Percentiles rank a stretch among this genome's conserved stretches.
phyloP scores from a whole-genome alignment of 257 asterid genomes.

The Nicotiana undulata region DNA sequence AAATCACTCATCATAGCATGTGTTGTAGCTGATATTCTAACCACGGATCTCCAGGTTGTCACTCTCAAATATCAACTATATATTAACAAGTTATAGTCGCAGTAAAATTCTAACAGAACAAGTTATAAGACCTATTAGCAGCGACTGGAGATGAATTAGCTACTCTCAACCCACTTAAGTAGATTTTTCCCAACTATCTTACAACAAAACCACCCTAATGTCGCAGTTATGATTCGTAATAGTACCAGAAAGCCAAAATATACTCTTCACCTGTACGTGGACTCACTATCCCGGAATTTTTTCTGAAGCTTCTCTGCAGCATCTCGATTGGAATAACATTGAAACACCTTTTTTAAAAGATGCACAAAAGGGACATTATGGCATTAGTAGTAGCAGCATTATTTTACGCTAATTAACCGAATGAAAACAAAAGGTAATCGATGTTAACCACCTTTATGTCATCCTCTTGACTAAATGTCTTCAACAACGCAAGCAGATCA shows the following conservation, averaged over 20 bases:
- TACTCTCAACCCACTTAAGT: background rate
- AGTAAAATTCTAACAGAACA: background rate
- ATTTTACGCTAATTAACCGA: too few species aligned
- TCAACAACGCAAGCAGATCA: slow-evolving; percentile 51
- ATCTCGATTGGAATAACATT: slow-evolving; percentile 48
- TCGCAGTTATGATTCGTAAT: background rate
- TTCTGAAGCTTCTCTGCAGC: slow-evolving; percentile 43
- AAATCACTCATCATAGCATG: background rate
- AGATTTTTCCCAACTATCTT: background rate
- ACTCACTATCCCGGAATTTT: slow-evolving; percentile 44
- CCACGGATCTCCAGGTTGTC: background rate
- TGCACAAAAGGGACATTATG: slow-evolving; percentile 19
- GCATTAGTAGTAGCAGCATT: background rate
- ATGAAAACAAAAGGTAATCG: background rate
- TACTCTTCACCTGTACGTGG: slow-evolving; percentile 64
- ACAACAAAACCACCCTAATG: background rate
- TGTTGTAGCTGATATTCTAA: background rate
- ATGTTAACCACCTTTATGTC: slow-evolving; percentile 53
- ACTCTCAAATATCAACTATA: background rate
- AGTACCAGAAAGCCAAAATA: background rate
- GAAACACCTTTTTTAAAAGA: slow-evolving; percentile 56
- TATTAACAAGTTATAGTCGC: background rate
- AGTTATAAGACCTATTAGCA: background rate
- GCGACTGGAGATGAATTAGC: background rate
- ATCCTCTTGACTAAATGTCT: slow-evolving; percentile 35